Percentiles rank a stretch among this genome's conserved stretches.
phyloP scores from a whole-genome alignment of 495 filamentous ascomycete species.

The Rusavskia elegans region DNA sequence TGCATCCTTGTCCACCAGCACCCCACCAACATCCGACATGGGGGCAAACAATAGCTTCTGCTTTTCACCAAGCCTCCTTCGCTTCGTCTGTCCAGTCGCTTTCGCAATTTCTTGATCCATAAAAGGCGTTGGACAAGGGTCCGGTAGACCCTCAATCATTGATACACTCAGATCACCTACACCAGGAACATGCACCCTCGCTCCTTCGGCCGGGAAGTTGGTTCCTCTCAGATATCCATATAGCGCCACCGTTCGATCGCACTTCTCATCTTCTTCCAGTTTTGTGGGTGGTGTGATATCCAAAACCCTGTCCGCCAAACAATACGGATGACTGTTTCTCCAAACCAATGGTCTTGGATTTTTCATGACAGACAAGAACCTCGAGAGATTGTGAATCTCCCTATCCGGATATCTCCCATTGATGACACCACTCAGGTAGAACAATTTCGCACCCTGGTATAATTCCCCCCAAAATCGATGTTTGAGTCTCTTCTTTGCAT shows the following conservation, averaged over 20 bases:
- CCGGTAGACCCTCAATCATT: constrained; percentile 69
- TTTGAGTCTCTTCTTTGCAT: constrained; percentile 90
- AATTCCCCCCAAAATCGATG: constrained; percentile 92
- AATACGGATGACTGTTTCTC: constrained; percentile 91
- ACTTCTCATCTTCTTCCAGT: constrained; percentile 74
- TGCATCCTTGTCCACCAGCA: constrained; percentile 67
- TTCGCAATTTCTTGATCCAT: constrained; percentile 76
- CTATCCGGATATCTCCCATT: constrained; percentile 95
- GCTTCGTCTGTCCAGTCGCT: constrained; percentile 57
- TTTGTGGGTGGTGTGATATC: constrained; percentile 86
- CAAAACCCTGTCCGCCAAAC: constrained; percentile 80
- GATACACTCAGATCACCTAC: constrained; percentile 85
- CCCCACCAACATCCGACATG: constrained; percentile 93
- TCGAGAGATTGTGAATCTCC: constrained; percentile 85
- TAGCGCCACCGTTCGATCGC: constrained; percentile 75
- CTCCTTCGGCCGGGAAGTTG: constrained; percentile 78
- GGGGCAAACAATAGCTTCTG: constrained; percentile 91
- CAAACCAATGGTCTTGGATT: constrained; percentile 91
- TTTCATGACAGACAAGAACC: constrained; percentile 97
- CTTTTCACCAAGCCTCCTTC: constrained; percentile 76
- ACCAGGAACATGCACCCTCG: constrained; percentile 81
- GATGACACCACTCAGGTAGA: constrained; percentile 87
- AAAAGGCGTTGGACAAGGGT: constrained; percentile 87
- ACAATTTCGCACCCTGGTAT: constrained; percentile 91
- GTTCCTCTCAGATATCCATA: constrained; percentile 94